Evolutionary conservation across 345 rosid genomes (phyloP).

Genomic region (Brassica incana): DNA sequence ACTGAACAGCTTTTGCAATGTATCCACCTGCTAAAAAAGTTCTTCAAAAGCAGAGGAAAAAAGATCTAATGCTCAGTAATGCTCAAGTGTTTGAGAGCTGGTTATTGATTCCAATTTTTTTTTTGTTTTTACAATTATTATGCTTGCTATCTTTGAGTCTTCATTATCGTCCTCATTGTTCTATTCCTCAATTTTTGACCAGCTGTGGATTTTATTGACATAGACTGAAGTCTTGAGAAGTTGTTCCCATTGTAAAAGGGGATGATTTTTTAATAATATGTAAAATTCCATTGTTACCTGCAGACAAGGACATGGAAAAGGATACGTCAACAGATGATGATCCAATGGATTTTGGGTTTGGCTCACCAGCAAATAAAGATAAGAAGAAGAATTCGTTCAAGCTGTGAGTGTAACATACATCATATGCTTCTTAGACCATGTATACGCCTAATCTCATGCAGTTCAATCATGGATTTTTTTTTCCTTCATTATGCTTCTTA

Average conservation of each 20-base stretch:
- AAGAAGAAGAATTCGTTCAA: slow-evolving; percentile 63
- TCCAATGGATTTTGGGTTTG: slow-evolving; percentile 66
- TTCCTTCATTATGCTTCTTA: too few species aligned
- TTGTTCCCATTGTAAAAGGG: not conserved
- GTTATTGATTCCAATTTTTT: not conserved
- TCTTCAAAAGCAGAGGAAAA: slow-evolving; percentile 41
- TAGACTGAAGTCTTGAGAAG: slow-evolving; percentile 14
- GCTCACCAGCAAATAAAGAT: slow-evolving; percentile 29
- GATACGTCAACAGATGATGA: slow-evolving; percentile 67
- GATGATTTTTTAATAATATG: not conserved
- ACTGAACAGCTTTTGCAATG: slow-evolving; percentile 3
- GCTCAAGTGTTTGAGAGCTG: slow-evolving; percentile 2
- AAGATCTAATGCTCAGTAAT: slow-evolving; percentile 38
- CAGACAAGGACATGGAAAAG: slow-evolving; percentile 75
- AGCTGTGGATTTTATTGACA: not conserved
- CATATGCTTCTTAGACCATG: not conserved
- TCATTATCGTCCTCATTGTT: slow-evolving; percentile 1
- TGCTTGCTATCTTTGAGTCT: not conserved
- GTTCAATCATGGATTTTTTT: too few species aligned
- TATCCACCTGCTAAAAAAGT: slow-evolving; percentile 3
- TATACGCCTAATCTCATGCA: too few species aligned
- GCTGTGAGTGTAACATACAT: slow-evolving; percentile 56
- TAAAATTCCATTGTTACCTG: slow-evolving; percentile 17
- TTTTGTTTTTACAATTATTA: not conserved
- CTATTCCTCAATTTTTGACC: not conserved